Base-by-base conservation (phyloP, 768 basidiomycete species). In the Termitomyces sp. region DNA sequence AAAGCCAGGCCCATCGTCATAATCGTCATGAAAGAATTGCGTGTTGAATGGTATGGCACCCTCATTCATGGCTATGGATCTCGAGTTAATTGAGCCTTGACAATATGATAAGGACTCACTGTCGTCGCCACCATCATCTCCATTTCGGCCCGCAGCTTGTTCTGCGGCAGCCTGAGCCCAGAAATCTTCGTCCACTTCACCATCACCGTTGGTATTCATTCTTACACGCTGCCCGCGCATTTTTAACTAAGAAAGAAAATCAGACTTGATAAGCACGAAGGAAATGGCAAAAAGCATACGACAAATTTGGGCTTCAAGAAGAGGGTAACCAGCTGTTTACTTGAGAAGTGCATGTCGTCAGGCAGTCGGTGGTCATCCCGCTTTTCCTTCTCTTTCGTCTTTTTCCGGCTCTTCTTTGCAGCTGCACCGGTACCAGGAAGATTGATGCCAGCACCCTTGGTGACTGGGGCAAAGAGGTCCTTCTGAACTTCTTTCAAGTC, bases 311-410 rank as follows among this genome's bases (percentile, higher is more conserved):
- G 96, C 75, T 99, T 99, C 70, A 97, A 74, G 81, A 98, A 99
- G 54, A 99, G 74, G 7, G 94, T 89, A 20, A 99, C 85, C 13
- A 99, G 81, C 67, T 97, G 92, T 65, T 88, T 80, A 69, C 89
- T 93, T 33, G 91, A 91, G 73, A 99, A 99, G 73, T 98, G 96
- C 90, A 96, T 96, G 71, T 99, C 97, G 67, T 98, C 95, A 1
- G 97, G 97, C 48, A 98, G 78, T 8, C 86, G 82, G 66, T 92
- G 89, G 54, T 90, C 86, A 61, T 89, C 86, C 28, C 85, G 82
- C 70, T 87, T 91, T 69, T 87, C 88, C 60, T 83, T 83, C 55
- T 76, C 78, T 71, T 79, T 79, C 32, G 69, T 70, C 64, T 77
- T 86, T 73, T 76, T 86, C 63, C 79, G 79, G 33, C 78, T 76